A percentile compares a stretch with the other conserved stretches of the same genome.
phyloP scores from a whole-genome alignment of 371 early-diverging fungal species.

The Nematocida sp. region DNA sequence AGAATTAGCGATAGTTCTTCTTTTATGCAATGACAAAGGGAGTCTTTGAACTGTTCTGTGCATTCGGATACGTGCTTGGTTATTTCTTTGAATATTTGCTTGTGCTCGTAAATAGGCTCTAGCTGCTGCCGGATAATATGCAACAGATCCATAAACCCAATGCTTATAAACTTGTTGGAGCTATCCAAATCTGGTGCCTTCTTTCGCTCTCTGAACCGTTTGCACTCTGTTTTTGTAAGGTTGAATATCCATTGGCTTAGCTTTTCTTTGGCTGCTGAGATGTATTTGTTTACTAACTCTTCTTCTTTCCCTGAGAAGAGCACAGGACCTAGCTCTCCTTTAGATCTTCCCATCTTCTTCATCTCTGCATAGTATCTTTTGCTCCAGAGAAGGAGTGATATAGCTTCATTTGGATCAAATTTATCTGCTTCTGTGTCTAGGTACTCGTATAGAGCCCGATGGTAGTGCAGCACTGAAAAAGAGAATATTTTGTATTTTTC shows the following conservation, averaged over 20 bases:
- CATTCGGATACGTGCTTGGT: conserved; percentile 51
- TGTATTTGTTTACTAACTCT: conserved; percentile 59
- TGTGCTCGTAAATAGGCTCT: conserved; percentile 63
- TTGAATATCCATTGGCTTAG: conserved; percentile 62
- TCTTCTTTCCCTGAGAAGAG: conserved; percentile 53
- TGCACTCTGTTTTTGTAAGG: conserved; percentile 59
- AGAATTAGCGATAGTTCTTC: conserved; percentile 55
- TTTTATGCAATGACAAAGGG: conserved; percentile 52
- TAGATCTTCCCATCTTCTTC: conserved; percentile 21
- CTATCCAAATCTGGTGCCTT: conserved; percentile 60
- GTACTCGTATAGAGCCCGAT: conserved; percentile 41
- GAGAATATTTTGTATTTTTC: conserved; percentile 41
- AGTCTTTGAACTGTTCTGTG: conserved; percentile 53
- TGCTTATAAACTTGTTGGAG: conserved; percentile 61
- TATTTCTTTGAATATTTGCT: conserved; percentile 57
- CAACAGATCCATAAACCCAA: conserved; percentile 64
- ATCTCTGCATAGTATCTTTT: conserved; percentile 35
- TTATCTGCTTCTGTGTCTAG: conserved; percentile 10
- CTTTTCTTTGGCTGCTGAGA: conserved; percentile 56
- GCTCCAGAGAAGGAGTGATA: conserved; percentile 38
- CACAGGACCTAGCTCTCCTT: conserved; percentile 34
- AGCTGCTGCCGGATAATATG: conserved; percentile 64
- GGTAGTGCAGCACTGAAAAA: conserved; percentile 33
- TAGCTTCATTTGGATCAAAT: conserved; percentile 46
- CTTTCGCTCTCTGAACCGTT: conserved; percentile 58